A percentile compares a stretch with the other conserved stretches of the same genome.
Conservation (phyloP, 768 basidiomycete genomes). For the Tricholoma sp. region DNA sequence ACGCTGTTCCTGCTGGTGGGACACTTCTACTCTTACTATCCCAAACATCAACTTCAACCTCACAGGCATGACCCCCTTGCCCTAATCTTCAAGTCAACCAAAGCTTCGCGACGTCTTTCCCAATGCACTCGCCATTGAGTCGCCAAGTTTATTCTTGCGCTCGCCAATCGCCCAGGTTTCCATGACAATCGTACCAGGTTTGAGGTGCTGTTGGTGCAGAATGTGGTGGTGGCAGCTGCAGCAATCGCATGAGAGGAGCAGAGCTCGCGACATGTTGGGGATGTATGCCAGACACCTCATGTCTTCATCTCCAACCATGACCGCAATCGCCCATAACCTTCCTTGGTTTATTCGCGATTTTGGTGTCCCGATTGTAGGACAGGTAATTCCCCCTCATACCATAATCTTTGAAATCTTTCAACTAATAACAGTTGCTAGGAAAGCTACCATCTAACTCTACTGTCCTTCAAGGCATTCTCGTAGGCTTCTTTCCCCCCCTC, state of each 20-base stretch:
- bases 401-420: background rate
- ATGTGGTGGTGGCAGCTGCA: background rate
- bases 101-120: background rate
- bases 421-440: conserved; percentile 43
- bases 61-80: too few relatives aligned
- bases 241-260: background rate
- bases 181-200: background rate
- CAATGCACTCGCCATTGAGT: background rate
- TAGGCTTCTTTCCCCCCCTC: conserved; percentile 93
- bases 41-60: background rate
- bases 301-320: conserved; percentile 50
- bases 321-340: conserved; percentile 72
- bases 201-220: background rate
- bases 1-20: background rate
- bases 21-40: too few relatives aligned
- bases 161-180: background rate
- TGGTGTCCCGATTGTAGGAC: conserved; percentile 75
- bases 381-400: conserved; percentile 41
- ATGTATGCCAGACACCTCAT: too few relatives aligned
- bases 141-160: background rate
- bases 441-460: conserved; percentile 69
- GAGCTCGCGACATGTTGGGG: background rate
- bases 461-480: conserved; percentile 74
- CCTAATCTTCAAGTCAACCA: background rate
- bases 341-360: conserved; percentile 83